Evolutionary conservation across 1,284 basidiomycete genomes (phyloP), one percentile per base, ranked within the genome.

Genomic region (Entoloma clypeatum): DNA sequence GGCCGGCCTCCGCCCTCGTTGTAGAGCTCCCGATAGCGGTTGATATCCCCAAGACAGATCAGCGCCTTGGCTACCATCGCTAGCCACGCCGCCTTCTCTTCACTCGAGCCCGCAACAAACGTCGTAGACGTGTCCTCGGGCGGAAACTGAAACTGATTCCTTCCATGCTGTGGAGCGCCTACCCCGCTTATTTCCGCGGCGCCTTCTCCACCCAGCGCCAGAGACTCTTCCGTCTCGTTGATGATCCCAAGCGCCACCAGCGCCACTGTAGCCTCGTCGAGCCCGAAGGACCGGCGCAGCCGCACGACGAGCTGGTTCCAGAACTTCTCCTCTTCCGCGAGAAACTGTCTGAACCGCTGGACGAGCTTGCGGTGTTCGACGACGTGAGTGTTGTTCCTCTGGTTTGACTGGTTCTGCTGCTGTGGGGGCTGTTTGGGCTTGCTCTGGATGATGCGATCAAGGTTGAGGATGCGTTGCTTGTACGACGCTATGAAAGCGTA

Each of bases 41-140:
- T 89, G 32, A 99, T 81, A 59, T 99, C 95, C 11, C 95, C 95
- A 14, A 96, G 76, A 61, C 86, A 97, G 21, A 97, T 85, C 36
- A 98, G 70, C 3, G 86, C 82, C 64, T 94, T 96, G 67, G 86
- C 87, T 29, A 95, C 68, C 30, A 90, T 82, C 10, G 78, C 75
- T 17, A 89, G 64, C 48, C 79, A 75, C 44, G 72, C 72, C 43
- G 77, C 75, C 36, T 73, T 74, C 56, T 86, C 77, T 16, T 73
- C 73, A 14, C 65, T 47, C n/a, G 68, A 71, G 25, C 62, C 56
- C 9, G 72, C 69, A 5, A 61, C 49, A 16, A 66, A 62, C 10
- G 67, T 58, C 10, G 59, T 53, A 4, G 66, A 57, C 16, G 56
- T 54, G 29, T 70, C 71, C 40, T 79, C 74, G 2, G 71, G 65